Conservation (phyloP, 805 yeast genomes). For the Cyberlindnera suaveolens region DNA sequence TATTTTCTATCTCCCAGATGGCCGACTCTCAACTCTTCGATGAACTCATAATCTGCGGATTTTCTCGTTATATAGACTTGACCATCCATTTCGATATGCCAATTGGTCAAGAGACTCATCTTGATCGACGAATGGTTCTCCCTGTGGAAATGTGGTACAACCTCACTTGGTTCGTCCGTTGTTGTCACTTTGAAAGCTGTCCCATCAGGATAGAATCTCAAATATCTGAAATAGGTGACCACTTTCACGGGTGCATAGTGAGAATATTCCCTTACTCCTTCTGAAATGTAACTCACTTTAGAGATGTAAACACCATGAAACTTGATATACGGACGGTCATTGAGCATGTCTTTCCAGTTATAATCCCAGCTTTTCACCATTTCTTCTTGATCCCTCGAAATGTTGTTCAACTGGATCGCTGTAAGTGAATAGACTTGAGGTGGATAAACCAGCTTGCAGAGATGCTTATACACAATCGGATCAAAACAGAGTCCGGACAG, state of each 20-base stretch:
- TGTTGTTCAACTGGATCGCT: conserved; percentile 30
- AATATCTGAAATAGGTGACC: conserved; percentile 83
- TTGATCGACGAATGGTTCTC: conserved; percentile 27
- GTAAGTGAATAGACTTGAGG: conserved; percentile 46
- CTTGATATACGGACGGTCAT: conserved; percentile 68
- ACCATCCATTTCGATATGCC: conserved; percentile 49
- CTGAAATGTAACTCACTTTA: conserved; percentile 75
- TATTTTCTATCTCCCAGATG: conserved; percentile 58
- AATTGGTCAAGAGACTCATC: conserved; percentile 29
- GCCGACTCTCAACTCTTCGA: conserved; percentile 54
- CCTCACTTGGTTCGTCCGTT: conserved; percentile 60
- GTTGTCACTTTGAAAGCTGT: conserved; percentile 63
- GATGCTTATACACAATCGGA: conserved; percentile 41
- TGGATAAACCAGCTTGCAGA: conserved; percentile 48
- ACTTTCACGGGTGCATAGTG: conserved; percentile 70
- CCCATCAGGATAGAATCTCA: conserved; percentile 78
- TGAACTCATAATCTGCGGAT: conserved; percentile 53
- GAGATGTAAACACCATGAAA: conserved; percentile 82
- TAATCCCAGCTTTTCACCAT: conserved; percentile 37
- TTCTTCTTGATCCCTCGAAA: conserved; percentile 26
- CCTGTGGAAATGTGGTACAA: conserved; percentile 50
- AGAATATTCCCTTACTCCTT: conserved; percentile 68
- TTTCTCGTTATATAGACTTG: conserved; percentile 49
- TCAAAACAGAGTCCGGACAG: conserved; percentile 54
- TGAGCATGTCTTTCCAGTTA: conserved; percentile 31